Base-by-base conservation (phyloP, 805 yeast genomes). In the Metschnikowia chrysomelidarum region DNA sequence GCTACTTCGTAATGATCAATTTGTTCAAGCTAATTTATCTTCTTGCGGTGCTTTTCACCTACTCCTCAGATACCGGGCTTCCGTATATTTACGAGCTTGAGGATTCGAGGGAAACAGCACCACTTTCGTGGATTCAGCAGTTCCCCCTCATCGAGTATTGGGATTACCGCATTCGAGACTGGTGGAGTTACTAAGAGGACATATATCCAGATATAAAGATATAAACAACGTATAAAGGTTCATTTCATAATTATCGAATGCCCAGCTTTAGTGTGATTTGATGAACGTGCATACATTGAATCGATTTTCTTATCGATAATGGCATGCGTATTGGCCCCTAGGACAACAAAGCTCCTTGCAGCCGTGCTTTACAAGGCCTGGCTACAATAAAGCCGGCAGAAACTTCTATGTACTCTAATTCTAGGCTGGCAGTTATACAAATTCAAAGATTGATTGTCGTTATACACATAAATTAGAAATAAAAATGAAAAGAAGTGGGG, bases 101-200 rank as follows among this genome's bases (percentile, higher is more conserved):
- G 10, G 30, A 36, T 8, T 24, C 27, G 12, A 30, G 22, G 5
- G 40, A 40, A 15, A n/a, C 20, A 17, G 34, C 37, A 11, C 32
- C 37, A 4, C 24, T 41, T 27, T 36, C 49, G 16, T 40, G 46
- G 44, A 18, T 44, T 22, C 38, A 36, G 24, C 41, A 41, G 14
- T 32, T 36, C 14, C 50, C 49, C 11, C 33, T 44, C 33, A 31
- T 48, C n/a, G 52, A 48, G 30, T 47, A 46, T 27, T 37, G 34
- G 25, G 14, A 28, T 14, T 46, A 47, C 30, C 32, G 27, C 27
- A 7, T 46, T 14, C 22, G 20, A 12, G 49, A 47, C 18, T 33
- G 38, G 38, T 19, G 30, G 5, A 44, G 47, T 15, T 42, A 38
- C 16, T 34, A 23, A 27, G n/a, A 12, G 12, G 16, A 7, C 12